Conservation (phyloP, 2,329 filamentous ascomycete species). For the Emergomyces pasteurianus region DNA sequence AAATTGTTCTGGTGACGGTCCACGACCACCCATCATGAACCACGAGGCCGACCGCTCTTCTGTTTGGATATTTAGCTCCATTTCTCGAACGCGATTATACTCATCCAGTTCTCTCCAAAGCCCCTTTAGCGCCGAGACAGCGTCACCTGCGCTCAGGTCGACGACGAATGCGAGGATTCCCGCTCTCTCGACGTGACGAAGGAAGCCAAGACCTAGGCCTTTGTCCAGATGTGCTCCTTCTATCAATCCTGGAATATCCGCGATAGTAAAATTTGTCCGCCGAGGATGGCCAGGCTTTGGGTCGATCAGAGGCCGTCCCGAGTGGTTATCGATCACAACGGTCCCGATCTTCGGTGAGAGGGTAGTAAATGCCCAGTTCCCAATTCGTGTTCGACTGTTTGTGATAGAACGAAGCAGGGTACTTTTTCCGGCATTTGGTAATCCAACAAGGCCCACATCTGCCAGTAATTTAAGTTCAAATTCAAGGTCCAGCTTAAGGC, state of each 20-base stretch:
- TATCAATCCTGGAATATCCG: slow-evolving; percentile 89
- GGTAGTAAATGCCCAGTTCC: slow-evolving; percentile 95
- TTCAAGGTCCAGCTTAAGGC: slow-evolving; percentile 66
- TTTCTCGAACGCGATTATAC: slow-evolving; percentile 71
- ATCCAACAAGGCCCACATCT: slow-evolving; percentile 84
- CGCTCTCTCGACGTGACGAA: slow-evolving; percentile 89
- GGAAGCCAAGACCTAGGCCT: slow-evolving; percentile 79
- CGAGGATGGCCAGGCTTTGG: slow-evolving; percentile 39
- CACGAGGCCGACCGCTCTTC: slow-evolving; percentile 50
- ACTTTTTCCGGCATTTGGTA: slow-evolving; percentile 93
- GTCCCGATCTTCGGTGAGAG: slow-evolving; percentile 92
- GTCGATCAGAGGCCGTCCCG: slow-evolving; percentile 53
- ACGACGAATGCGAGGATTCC: slow-evolving; percentile 88
- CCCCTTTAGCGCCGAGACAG: slow-evolving; percentile 62
- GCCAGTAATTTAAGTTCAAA: slow-evolving; percentile 91
- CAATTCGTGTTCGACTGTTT: slow-evolving; percentile 78
- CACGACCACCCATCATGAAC: slow-evolving; percentile 19
- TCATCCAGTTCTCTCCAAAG: slow-evolving; percentile 85
- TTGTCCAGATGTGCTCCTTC: slow-evolving; percentile 86
- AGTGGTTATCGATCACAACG: slow-evolving; percentile 79
- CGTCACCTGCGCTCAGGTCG: slow-evolving; percentile 69
- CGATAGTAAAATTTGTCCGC: slow-evolving; percentile 77
- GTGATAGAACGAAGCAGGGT: slow-evolving; percentile 79
- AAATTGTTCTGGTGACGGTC: slow-evolving; percentile 14
- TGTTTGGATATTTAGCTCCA: slow-evolving; percentile 54